Evolutionary conservation across 108 stramenopile genomes (phyloP), one percentile per base, ranked within the genome.

Genomic region (Schizochytrium sp.): DNA sequence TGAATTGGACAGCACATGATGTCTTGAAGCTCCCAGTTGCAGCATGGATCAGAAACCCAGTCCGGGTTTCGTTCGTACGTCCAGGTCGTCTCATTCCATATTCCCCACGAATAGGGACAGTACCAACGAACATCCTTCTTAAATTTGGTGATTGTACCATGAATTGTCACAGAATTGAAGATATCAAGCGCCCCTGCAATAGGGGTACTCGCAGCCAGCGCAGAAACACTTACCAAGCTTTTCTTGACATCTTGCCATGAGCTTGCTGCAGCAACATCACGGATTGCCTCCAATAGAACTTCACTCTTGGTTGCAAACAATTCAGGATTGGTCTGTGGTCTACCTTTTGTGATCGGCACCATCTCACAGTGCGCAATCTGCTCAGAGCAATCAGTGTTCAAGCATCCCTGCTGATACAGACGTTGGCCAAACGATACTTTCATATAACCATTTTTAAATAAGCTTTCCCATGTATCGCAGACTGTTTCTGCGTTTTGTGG

Each of bases 11-110:
- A 73, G 28, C 72, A 73, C 46, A 73, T 73, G 19, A 73, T 17
- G 45, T 42, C 46, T 19, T 47, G 72, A 8, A 73, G 72, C 72
- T 73, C 72, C 72, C 72, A 73, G 2, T 73, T 73, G 45, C 72
- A 73, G 72, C 72, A 73, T 49, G 72, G 72, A 28, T 73, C 72
- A 4, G 4, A 15, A 7, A 47, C 19, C 72, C 72, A 73, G 0
- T 73, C 72, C 46, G 72, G 46, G 72, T 73, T 73, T 19, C 17
- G 46, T 49, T 46, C 72, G 5, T 19, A 73, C 47, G 42, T 12
- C 0, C 72, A 10, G 45, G 45, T 46, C 7, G 72, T 73, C 44
- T 13, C 15, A 1, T 73, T 73, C 46, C 42, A 73, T 4, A 5
- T n/a, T 13, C 46, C 46, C 46, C 46, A 73, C 47, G 46, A 46